Percentiles rank a stretch among this genome's conserved stretches.
Evolutionary conservation across 768 basidiomycete genomes (phyloP).

Genomic region (Collybia sordida): DNA sequence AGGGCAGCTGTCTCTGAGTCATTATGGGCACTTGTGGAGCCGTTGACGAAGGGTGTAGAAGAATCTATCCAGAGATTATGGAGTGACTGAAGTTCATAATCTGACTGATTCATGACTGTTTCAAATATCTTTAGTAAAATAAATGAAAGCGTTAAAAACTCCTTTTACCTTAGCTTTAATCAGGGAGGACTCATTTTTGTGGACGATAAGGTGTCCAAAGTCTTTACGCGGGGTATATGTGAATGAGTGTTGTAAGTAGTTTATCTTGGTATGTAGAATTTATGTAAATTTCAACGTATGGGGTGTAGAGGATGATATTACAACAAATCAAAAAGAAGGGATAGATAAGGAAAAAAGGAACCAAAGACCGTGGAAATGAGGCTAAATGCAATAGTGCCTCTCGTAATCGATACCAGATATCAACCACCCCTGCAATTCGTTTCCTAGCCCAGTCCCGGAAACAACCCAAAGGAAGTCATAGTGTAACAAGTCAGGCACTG

Average conservation of each 20-base stretch:
- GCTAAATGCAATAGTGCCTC: not conserved
- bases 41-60: conserved; percentile 38
- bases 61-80: conserved; percentile 52
- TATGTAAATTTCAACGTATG: not conserved
- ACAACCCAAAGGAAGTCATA: not conserved
- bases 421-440: not conserved
- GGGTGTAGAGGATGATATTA: not conserved
- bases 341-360: conserved; percentile 7
- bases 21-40: conserved; percentile 53
- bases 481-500: conserved; percentile 24
- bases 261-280: no score
- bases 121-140: not conserved
- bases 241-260: no score
- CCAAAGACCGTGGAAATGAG: conserved; percentile 7
- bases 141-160: no score
- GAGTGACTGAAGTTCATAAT: conserved; percentile 25
- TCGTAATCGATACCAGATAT: not conserved
- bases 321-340: not conserved
- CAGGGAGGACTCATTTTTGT: no score
- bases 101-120: not conserved
- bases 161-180: no score
- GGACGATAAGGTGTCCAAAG: no score
- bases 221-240: no score
- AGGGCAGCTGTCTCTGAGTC: conserved; percentile 49
- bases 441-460: not conserved